Percentiles rank a stretch among this genome's conserved stretches.
Evolutionary conservation across 371 early-diverging fungal genomes (phyloP).

Genomic region (Blyttiomyces sp.): DNA sequence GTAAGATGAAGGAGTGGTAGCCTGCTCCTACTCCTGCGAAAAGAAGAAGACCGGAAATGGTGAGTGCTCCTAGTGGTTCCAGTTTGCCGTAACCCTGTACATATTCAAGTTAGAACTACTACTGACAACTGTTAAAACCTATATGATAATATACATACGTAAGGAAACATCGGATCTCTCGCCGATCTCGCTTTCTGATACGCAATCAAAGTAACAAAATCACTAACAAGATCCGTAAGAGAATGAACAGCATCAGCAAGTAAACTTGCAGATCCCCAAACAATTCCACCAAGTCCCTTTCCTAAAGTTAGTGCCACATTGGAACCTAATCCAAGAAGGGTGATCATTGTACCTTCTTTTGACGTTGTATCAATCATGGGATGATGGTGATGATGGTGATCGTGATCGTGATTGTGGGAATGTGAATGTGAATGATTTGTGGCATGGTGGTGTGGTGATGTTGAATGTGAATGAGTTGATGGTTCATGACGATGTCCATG

Average conservation of each 20-base stretch:
- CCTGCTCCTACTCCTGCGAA: slow-evolving; percentile 27
- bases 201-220: slow-evolving; percentile 33
- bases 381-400: background rate
- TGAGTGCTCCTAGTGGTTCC: slow-evolving; percentile 33
- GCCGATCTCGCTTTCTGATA: slow-evolving; percentile 22
- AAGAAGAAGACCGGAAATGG: slow-evolving; percentile 29
- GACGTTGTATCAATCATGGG: background rate
- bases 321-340: slow-evolving; percentile 22
- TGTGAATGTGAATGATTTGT: too few relatives aligned
- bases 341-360: slow-evolving; percentile 19
- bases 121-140: too few relatives aligned
- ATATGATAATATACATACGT: slow-evolving; percentile 4
- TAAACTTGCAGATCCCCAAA: slow-evolving; percentile 26
- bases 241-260: slow-evolving; percentile 40
- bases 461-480: too few relatives aligned
- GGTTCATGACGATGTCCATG: too few relatives aligned
- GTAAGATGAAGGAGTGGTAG: slow-evolving; percentile 14
- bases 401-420: background rate
- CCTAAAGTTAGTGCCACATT: slow-evolving; percentile 29
- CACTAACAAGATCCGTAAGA: slow-evolving; percentile 32
- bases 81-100: slow-evolving; percentile 32
- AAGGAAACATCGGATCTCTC: slow-evolving; percentile 23
- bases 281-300: slow-evolving; percentile 30
- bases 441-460: too few relatives aligned
- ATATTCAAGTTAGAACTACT: too few relatives aligned